Evolutionary conservation across 2,329 filamentous ascomycete species (phyloP), one percentile per base, ranked within the genome.

Genomic region (Gaeumannomyces tritici): DNA sequence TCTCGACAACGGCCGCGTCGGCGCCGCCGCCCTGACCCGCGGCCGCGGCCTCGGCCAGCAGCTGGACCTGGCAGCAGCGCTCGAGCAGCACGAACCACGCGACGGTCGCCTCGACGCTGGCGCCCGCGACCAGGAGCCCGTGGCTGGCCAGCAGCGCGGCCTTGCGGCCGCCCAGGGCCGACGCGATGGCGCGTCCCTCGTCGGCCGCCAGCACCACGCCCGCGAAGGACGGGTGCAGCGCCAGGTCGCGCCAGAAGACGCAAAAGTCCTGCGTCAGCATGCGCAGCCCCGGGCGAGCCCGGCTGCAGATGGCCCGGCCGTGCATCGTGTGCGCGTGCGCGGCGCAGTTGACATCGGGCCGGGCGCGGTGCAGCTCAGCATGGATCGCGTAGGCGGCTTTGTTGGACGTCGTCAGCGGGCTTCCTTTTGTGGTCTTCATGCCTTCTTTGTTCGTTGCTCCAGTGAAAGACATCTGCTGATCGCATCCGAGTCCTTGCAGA

Each of bases 221-320:
- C 8, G 75, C 76, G 66, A 83, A 84, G 59, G 73, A 75, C 24
- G 65, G 64, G 68, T 81, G 81, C 26, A 79, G 66, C 31, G 71
- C 74, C 35, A 75, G 62, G 66, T 77, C 75, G 80, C 67, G 77
- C 69, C 87, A 85, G 66, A 89, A 84, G 62, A 83, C 82, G 64
- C 80, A 82, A 1, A 83, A 78, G 69, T 84, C 86, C 72, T 83
- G 86, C 47, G 83, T 88, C 61, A 87, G 75, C 80, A 88, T 89
- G 61, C 89, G 85, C 15, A 89, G 73, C 18, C 18, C 18, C 8
- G 77, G 77, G 64, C 81, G 81, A 9, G 86, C 86, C 27, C 88
- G 79, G 0, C 83, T 74, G 67, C 83, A 84, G 75, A 89, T 88
- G 13, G 85, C 80, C 15, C 74, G 70, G 29, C 81, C 82, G 65